Evolutionary conservation across 169 alveolate genomes (phyloP).

Genomic region (Theileria parva): DNA sequence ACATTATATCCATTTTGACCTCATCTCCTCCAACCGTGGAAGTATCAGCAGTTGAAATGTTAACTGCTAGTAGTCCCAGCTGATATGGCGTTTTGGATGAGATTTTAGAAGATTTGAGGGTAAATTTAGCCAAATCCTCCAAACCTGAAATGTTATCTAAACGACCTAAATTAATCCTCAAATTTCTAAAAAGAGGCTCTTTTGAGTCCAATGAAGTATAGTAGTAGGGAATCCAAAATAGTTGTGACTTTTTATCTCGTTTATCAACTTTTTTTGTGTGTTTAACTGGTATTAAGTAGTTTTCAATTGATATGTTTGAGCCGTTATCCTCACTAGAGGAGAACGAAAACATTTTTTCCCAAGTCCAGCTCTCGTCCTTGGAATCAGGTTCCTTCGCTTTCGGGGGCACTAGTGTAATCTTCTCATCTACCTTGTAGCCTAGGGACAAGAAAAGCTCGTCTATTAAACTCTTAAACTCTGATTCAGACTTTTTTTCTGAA

Average conservation of each 20-base stretch:
- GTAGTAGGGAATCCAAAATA: conserved; percentile 25
- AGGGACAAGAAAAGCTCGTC: conserved; percentile 20
- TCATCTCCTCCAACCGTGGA: neutral
- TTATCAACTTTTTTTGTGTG: neutral
- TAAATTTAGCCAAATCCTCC: neutral
- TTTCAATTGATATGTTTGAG: neutral
- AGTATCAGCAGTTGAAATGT: neutral
- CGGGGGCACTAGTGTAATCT: conserved; percentile 17
- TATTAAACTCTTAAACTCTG: conserved; percentile 8
- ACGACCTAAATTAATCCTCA: conserved; percentile 11
- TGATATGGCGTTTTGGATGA: conserved; percentile 6
- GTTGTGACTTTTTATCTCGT: neutral
- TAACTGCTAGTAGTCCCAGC: conserved; percentile 18
- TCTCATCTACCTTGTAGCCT: conserved; percentile 37
- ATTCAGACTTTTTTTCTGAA: neutral
- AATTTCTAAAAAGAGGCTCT: conserved; percentile 1
- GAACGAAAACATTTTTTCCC: conserved; percentile 31
- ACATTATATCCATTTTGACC: neutral
- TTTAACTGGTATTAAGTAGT: conserved; percentile 16
- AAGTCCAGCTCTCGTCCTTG: conserved; percentile 24
- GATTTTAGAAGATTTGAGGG: conserved; percentile 5
- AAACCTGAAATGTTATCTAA: neutral
- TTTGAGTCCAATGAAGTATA: neutral
- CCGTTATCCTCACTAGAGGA: conserved; percentile 23
- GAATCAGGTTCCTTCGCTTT: conserved; percentile 6